Percentiles rank a stretch among this genome's conserved stretches.
These are phyloP conservation scores for Globisporangium takayamanum DNA, from an alignment of 352 stramenopile species.

Conservation along the genomic window DNA sequence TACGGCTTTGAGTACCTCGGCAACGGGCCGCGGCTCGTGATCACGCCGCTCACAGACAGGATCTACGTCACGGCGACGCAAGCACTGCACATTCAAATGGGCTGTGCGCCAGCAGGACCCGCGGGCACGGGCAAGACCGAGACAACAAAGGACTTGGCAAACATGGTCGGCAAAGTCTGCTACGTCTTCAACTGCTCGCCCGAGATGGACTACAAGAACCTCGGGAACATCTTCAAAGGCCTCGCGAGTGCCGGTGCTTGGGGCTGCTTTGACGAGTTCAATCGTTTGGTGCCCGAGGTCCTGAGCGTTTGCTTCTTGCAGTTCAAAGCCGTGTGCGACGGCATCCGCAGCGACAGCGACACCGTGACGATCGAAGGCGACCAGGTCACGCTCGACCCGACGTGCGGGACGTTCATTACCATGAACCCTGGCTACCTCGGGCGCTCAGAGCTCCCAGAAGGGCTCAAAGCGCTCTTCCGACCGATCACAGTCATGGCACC, in stretches of 20 bases:
- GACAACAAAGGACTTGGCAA: constrained; percentile 93
- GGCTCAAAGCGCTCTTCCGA: constrained; percentile 92
- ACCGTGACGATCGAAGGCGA: constrained; percentile 90
- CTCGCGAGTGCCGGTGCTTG: constrained; percentile 89
- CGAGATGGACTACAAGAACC: constrained; percentile 94
- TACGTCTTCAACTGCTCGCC: constrained; percentile 95
- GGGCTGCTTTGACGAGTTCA: constrained; percentile 97
- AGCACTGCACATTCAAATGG: constrained; percentile 93
- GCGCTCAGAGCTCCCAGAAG: constrained; percentile 91
- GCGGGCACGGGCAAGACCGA: constrained; percentile 93
- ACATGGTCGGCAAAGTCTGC: constrained; percentile 90
- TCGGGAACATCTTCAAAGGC: constrained; percentile 96
- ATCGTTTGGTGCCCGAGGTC: constrained; percentile 90
- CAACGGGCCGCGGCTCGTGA: constrained; percentile 90
- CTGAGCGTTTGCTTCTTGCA: constrained; percentile 91
- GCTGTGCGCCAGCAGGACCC: constrained; percentile 89
- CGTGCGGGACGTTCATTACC: constrained; percentile 93
- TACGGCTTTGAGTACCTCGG: constrained; percentile 96
- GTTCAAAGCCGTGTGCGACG: constrained; percentile 94
- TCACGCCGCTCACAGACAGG: constrained; percentile 92
- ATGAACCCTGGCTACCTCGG: constrained; percentile 96
- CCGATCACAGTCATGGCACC: constrained; percentile 95
- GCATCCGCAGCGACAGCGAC: constrained; percentile 81
- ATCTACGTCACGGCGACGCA: constrained; percentile 95
- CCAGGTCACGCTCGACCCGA: constrained; percentile 81